Percentiles rank a stretch among this genome's conserved stretches.
Conservation (phyloP, 2,329 filamentous ascomycete species). For the Colletotrichum chrysophilum region DNA sequence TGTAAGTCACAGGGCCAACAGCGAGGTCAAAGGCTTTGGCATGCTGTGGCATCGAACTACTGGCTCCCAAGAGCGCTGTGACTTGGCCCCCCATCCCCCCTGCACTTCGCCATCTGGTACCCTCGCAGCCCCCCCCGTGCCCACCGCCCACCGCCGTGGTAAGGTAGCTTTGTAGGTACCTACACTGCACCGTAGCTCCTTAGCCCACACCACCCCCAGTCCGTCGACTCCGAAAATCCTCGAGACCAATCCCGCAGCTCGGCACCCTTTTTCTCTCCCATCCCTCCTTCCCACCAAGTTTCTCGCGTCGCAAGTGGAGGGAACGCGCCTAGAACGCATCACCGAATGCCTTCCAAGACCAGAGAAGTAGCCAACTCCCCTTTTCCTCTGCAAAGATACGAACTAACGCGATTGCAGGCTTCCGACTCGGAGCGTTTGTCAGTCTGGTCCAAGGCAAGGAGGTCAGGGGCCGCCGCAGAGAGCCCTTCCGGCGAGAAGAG, state of each 20-base stretch:
- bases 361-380: constrained; percentile 23
- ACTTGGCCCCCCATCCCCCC: not conserved
- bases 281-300: constrained; percentile 18
- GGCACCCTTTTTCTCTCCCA: constrained; percentile 24
- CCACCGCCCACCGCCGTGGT: not conserved
- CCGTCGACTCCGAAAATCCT: constrained; percentile 29
- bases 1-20: constrained; percentile 11
- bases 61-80: constrained; percentile 11
- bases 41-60: constrained; percentile 15
- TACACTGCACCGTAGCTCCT: constrained; percentile 20
- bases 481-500: constrained; percentile 20
- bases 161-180: not conserved
- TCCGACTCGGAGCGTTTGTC: constrained; percentile 16
- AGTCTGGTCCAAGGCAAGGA: constrained; percentile 17
- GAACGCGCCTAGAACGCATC: constrained; percentile 27
- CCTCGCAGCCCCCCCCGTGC: not conserved
- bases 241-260: constrained; percentile 22
- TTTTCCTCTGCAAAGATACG: not conserved
- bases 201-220: constrained; percentile 19
- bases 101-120: not conserved
- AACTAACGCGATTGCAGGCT: constrained; percentile 14
- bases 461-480: constrained; percentile 21
- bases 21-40: not conserved
- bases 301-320: constrained; percentile 27
- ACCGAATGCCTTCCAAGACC: constrained; percentile 24